These are phyloP conservation scores for Mucuna pruriens DNA, from an alignment of 306 rosid species.

Conservation along the genomic window DNA sequence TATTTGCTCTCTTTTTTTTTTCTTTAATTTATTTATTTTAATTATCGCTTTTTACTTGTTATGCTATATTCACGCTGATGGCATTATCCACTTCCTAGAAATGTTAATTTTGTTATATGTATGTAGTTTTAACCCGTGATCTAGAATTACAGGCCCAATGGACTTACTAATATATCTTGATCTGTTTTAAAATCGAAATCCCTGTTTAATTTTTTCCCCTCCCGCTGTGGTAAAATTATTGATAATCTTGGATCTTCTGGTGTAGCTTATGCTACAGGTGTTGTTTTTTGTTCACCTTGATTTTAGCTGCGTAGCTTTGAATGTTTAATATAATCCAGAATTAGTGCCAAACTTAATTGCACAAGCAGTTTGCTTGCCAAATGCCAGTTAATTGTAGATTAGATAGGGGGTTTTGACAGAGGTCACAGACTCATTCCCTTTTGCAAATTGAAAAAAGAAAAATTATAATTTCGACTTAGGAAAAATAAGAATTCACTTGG, in stretches of 20 bases:
- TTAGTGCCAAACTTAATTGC: not conserved
- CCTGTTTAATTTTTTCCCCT: not conserved
- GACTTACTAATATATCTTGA: not conserved
- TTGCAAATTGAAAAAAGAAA: not conserved
- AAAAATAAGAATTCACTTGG: constrained; percentile 21
- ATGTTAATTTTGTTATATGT: not conserved
- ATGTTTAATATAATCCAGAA: not conserved
- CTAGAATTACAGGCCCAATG: constrained; percentile 15
- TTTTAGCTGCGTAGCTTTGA: not conserved
- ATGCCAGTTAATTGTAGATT: not conserved
- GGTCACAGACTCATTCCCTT: not conserved
- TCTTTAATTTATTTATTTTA: not conserved
- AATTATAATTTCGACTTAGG: not conserved
- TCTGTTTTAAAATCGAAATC: constrained; percentile 6
- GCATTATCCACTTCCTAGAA: not conserved
- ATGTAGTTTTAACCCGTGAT: constrained; percentile 26
- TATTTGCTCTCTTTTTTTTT: not conserved
- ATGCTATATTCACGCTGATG: not conserved
- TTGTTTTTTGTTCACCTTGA: not conserved
- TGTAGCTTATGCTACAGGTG: not conserved
- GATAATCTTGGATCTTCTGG: not conserved
- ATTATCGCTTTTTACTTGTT: not conserved
- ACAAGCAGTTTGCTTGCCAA: constrained; percentile 7
- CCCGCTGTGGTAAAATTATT: not conserved
- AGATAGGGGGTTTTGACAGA: not conserved